These are phyloP conservation scores for Coemansia sp. DNA, from an alignment of 192 early-diverging fungal genomes.

Conservation along the genomic window DNA sequence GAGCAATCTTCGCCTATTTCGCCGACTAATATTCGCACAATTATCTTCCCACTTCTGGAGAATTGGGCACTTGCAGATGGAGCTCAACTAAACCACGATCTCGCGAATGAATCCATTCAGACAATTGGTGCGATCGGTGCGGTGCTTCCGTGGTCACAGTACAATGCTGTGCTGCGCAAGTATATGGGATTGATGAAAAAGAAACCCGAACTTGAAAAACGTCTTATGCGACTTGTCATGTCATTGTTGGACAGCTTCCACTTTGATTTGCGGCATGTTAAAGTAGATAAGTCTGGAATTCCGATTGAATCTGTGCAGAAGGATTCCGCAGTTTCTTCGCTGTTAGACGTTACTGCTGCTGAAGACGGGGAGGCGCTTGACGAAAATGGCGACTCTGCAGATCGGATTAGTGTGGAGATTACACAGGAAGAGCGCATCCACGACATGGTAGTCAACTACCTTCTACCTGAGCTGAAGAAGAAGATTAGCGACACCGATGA, in stretches of 20 bases:
- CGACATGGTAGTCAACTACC: conserved; percentile 65
- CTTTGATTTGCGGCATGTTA: conserved; percentile 72
- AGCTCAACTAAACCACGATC: conserved; percentile 63
- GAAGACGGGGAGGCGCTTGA: not conserved
- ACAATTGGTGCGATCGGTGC: conserved; percentile 71
- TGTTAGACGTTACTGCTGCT: conserved; percentile 19
- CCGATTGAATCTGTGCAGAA: conserved; percentile 12
- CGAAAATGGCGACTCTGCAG: conserved; percentile 2
- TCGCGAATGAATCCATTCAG: conserved; percentile 78
- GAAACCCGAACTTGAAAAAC: conserved; percentile 74
- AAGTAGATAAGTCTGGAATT: conserved; percentile 49
- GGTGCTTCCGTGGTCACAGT: conserved; percentile 80
- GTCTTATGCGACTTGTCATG: conserved; percentile 76
- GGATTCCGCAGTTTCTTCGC: not conserved
- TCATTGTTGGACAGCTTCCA: conserved; percentile 87
- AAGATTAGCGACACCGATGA: conserved; percentile 71
- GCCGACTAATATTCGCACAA: conserved; percentile 34
- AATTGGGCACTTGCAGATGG: conserved; percentile 84
- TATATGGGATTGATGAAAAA: conserved; percentile 68
- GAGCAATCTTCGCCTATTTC: conserved; percentile 26
- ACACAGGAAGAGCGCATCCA: conserved; percentile 61
- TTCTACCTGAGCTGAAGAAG: conserved; percentile 82
- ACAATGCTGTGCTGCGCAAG: conserved; percentile 71
- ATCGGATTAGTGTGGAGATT: not conserved
- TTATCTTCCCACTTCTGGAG: conserved; percentile 81